phyloP scores from a whole-genome alignment of 495 filamentous ascomycete species.

The Poronia punctata region DNA sequence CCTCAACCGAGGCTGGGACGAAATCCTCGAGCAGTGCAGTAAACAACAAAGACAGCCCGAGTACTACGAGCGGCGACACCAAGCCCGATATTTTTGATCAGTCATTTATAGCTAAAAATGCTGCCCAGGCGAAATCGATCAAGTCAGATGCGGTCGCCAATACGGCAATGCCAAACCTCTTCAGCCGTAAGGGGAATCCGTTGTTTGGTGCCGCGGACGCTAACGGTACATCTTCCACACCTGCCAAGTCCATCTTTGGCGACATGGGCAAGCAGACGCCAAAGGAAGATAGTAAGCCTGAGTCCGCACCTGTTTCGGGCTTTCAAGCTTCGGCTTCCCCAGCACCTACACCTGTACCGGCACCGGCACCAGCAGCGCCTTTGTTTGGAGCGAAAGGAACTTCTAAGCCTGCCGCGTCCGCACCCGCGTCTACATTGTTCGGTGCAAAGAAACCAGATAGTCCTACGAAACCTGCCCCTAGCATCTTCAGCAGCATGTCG shows the following conservation, averaged over 20 bases:
- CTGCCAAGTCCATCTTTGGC: constrained; percentile 17
- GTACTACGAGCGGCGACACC: neutral
- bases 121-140: constrained; percentile 7
- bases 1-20: neutral
- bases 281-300: constrained; percentile 3
- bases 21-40: neutral
- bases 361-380: constrained; percentile 8
- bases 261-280: constrained; percentile 12
- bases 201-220: constrained; percentile 9
- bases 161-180: constrained; percentile 4
- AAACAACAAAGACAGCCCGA: neutral
- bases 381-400: constrained; percentile 23
- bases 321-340: constrained; percentile 6
- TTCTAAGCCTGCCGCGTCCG: constrained; percentile 13
- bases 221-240: constrained; percentile 14
- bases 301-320: neutral
- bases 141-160: constrained; percentile 6
- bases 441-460: constrained; percentile 24
- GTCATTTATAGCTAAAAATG: constrained; percentile 7
- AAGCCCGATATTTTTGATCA: constrained; percentile 11
- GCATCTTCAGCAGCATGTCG: constrained; percentile 12
- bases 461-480: constrained; percentile 12
- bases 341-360: too few relatives aligned
- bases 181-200: constrained; percentile 3
- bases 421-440: constrained; percentile 22